phyloP scores from a whole-genome alignment of 2,329 filamentous ascomycete genomes.

The Pseudodiploospora longispora region DNA sequence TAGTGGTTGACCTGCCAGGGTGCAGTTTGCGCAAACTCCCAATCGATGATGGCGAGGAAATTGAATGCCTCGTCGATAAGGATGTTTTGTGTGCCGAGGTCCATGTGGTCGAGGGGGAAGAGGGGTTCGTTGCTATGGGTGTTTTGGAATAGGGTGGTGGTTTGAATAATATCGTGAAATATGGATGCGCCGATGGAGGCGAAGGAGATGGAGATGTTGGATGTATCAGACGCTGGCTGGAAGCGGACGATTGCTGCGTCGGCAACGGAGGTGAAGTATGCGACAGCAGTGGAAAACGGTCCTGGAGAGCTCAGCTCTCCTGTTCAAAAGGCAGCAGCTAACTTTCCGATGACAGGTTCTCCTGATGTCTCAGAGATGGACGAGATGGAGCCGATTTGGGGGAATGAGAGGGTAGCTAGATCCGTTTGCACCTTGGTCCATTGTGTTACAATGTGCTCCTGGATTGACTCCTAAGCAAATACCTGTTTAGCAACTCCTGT shows the following conservation, averaged over 20 bases:
- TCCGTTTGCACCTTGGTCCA: constrained; percentile 8
- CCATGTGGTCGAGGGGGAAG: constrained; percentile 24
- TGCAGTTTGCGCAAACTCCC: constrained; percentile 23
- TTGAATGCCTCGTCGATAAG: constrained; percentile 21
- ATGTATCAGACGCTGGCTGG: no score
- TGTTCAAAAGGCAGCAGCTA: constrained; percentile 3
- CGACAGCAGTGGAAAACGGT: no score
- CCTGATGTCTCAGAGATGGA: constrained; percentile 7
- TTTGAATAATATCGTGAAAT: no score
- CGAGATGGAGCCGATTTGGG: constrained; percentile 18
- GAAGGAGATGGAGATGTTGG: no score
- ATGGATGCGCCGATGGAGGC: no score
- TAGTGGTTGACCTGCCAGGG: constrained; percentile 22
- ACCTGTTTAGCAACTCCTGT: no score
- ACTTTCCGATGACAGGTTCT: constrained; percentile 13
- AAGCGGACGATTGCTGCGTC: no score
- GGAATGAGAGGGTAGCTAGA: constrained; percentile 10
- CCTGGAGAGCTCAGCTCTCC: no score
- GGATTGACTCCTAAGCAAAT: no score
- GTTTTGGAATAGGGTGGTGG: constrained; percentile 11
- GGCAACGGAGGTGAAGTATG: no score
- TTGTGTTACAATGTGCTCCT: no score
- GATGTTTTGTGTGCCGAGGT: constrained; percentile 25
- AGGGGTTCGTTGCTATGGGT: neutral
- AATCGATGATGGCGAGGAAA: constrained; percentile 23